phyloP scores from a whole-genome alignment of 163 green algal species.

The Scenedesmus sp. region DNA sequence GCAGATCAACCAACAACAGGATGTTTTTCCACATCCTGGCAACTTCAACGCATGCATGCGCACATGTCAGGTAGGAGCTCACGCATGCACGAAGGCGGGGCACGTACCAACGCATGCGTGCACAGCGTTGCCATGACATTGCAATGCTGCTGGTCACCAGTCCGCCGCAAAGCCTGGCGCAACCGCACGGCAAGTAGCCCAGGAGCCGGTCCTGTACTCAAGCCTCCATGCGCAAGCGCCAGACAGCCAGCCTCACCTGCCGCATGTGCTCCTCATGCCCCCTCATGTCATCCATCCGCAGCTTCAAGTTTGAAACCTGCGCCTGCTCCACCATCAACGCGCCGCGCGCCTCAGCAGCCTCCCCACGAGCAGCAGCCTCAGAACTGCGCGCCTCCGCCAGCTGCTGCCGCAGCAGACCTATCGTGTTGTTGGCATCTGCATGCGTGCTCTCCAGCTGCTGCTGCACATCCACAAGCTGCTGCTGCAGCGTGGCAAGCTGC shows the following conservation, averaged over 20 bases:
- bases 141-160: no score
- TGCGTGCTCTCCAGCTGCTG: constrained; percentile 24
- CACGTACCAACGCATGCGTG: no score
- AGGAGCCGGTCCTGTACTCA: neutral
- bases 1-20: no score
- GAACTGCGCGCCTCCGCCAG: constrained; percentile 7
- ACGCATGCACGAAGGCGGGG: no score
- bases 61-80: no score
- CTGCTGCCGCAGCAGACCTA: constrained; percentile 46
- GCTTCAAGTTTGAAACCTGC: constrained; percentile 15
- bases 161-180: no score
- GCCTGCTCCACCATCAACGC: constrained; percentile 16
- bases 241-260: neutral
- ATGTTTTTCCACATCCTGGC: no score
- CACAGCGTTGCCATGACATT: no score
- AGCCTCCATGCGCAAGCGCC: no score
- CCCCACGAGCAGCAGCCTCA: constrained; percentile 7
- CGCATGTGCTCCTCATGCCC: constrained; percentile 30
- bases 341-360: constrained; percentile 13
- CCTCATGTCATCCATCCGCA: constrained; percentile 22
- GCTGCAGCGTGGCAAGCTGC: constrained; percentile 1
- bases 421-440: constrained; percentile 25
- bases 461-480: constrained; percentile 27
- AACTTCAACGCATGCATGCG: no score
- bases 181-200: neutral